Evolutionary conservation across 1,284 basidiomycete genomes (phyloP).

Genomic region (Trametes versicolor): DNA sequence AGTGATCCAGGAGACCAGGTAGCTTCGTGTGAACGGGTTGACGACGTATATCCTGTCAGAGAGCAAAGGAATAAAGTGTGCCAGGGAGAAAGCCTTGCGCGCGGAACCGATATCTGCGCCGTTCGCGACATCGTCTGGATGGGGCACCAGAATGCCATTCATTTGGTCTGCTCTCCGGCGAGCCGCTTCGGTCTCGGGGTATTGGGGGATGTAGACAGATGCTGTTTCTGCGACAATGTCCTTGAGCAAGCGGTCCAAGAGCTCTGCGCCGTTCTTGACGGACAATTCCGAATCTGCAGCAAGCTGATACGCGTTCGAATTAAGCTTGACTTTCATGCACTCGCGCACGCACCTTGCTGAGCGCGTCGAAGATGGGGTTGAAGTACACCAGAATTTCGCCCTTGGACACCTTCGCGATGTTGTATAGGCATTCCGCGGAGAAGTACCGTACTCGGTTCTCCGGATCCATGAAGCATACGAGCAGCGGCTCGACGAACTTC

Average conservation of each 20-base stretch:
- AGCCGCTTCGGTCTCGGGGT: constrained; percentile 80
- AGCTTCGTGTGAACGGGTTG: constrained; percentile 96
- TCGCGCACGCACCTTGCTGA: constrained; percentile 84
- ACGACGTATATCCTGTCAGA: constrained; percentile 95
- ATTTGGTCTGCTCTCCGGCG: constrained; percentile 55
- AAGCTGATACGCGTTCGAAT: constrained; percentile 63
- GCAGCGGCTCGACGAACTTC: constrained; percentile 89
- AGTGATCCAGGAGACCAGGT: constrained; percentile 96
- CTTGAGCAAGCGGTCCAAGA: constrained; percentile 96
- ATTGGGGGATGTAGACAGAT: constrained; percentile 93
- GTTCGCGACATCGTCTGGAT: constrained; percentile 63
- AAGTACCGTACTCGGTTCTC: constrained; percentile 97
- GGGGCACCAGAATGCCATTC: constrained; percentile 64
- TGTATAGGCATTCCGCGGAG: constrained; percentile 98
- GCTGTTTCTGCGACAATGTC: constrained; percentile 98
- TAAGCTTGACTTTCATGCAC: constrained; percentile 8
- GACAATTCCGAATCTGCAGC: constrained; percentile 96
- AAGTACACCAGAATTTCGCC: constrained; percentile 98
- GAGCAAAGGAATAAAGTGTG: constrained; percentile 94
- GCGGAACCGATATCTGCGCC: constrained; percentile 55
- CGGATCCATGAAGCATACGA: constrained; percentile 94
- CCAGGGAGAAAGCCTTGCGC: constrained; percentile 91
- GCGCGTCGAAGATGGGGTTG: constrained; percentile 97
- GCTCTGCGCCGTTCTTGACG: constrained; percentile 98
- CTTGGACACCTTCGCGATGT: constrained; percentile 98